Base-by-base conservation (phyloP, 768 basidiomycete genomes). In the Termitomyces sp. region DNA sequence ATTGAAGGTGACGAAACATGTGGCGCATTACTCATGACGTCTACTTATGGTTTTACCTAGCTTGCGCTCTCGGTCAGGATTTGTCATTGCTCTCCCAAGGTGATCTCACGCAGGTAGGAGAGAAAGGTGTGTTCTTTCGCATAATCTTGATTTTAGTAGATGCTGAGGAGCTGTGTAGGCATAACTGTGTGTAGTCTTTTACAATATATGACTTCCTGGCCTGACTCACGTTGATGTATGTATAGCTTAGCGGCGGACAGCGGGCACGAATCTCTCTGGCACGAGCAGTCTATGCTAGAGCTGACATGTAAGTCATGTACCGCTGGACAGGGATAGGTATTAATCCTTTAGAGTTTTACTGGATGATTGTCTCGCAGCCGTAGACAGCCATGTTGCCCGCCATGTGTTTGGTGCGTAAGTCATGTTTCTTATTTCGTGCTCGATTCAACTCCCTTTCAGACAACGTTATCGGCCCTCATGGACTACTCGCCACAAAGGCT, bases 291-390 rank as follows among this genome's bases (percentile, higher is more conserved):
- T 98, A 98, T 71, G 87, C 93, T 3, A 82, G 95, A 48, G 93
- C 95, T 1, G 95, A 98, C 70, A 70, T 97, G 83, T 93, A 65
- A 67, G 85, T 71, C 16, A 30, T 3, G 52, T 41, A 9, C 26
- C 16, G 26, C 13, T 51, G 32, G 38, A 9, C 7, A n/a, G 40
- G 3, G 14, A 43, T 33, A 41, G 13, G 6, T 5, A 13, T 26
- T 55, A 3, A 48, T 58, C 7, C 9, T 14, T 4, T 35, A 89
- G 87, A 35, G 76, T 89, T 50, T 80, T 98, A 1, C 78, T 98
- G 5, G 96, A 98, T 64, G 95, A 98, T 62, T 93, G 93, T 44
- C 79, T 98, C 36, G 88, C 91, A 30, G 89, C 89, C 16, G 86
- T 92, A 5, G 91, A 92, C 65, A 84, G 88, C n/a, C 91, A 93